These are phyloP conservation scores for Heterobasidion parviporum DNA, from an alignment of 1,284 basidiomycete species.

Conservation along the genomic window DNA sequence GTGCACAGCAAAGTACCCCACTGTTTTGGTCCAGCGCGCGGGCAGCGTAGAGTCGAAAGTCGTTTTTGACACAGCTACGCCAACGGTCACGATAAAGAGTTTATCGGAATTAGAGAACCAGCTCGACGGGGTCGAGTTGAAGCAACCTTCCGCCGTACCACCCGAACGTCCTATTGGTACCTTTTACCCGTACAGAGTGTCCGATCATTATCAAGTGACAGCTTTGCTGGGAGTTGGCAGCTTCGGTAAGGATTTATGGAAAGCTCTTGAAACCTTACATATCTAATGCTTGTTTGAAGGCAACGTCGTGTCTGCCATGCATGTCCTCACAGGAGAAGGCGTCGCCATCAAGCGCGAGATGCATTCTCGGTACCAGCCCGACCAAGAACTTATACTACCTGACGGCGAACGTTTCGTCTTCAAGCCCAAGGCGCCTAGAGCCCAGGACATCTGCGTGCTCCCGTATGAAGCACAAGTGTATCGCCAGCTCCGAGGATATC, in stretches of 20 bases:
- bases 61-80: not conserved
- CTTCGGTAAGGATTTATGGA: not conserved
- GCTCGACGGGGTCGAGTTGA: not conserved
- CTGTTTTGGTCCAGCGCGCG: not conserved
- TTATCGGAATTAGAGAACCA: not conserved
- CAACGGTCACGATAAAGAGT: not conserved
- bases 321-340: not conserved
- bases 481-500: slow-evolving; percentile 1
- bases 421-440: not conserved
- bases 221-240: not conserved
- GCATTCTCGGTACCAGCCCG: no score
- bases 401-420: no score
- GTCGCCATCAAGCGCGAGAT: not conserved
- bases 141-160: not conserved
- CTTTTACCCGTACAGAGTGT: not conserved
- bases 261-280: not conserved
- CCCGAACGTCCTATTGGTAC: no score
- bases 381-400: no score
- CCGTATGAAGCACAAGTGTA: slow-evolving; percentile 7
- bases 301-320: not conserved
- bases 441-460: not conserved
- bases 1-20: not conserved
- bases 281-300: not conserved
- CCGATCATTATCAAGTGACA: not conserved
- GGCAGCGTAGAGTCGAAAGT: not conserved